These are phyloP conservation scores for Gymnopus androsaceus DNA, from an alignment of 1,284 basidiomycete species.

Conservation along the genomic window DNA sequence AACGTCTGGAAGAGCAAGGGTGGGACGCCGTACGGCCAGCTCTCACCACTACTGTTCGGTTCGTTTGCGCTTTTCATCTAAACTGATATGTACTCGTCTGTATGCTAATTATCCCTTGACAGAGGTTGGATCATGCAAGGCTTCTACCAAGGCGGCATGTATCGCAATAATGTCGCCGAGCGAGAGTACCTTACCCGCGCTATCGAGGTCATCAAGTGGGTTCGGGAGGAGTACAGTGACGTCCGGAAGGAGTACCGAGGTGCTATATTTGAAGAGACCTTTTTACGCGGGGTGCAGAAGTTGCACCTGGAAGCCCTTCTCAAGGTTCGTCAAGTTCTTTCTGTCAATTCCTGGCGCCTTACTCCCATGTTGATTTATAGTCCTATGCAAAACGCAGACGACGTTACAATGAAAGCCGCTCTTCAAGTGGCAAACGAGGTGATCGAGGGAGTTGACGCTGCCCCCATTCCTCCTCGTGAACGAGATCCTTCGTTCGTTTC, in stretches of 20 bases:
- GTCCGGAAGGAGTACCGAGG: not conserved
- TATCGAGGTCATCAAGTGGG: not conserved
- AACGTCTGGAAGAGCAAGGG: not conserved
- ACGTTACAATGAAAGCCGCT: too few species aligned
- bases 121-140: slow-evolving; percentile 1
- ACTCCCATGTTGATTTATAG: too few species aligned
- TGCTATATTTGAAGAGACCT: not conserved
- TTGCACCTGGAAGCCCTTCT: not conserved
- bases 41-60: not conserved
- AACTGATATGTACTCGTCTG: too few species aligned
- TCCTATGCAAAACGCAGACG: too few species aligned
- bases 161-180: not conserved
- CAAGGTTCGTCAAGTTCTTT: not conserved
- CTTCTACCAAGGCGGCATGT: not conserved
- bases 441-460: too few species aligned
- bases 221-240: not conserved
- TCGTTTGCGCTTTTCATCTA: too few species aligned
- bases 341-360: too few species aligned
- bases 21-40: not conserved
- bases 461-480: too few species aligned
- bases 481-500: too few species aligned
- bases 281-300: not conserved
- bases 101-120: not conserved
- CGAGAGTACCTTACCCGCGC: not conserved
- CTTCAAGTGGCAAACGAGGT: too few species aligned